Evolutionary conservation across 1,139 yeast species (phyloP), one percentile per base, ranked within the genome.

Genomic region (Kodamaea sp.): DNA sequence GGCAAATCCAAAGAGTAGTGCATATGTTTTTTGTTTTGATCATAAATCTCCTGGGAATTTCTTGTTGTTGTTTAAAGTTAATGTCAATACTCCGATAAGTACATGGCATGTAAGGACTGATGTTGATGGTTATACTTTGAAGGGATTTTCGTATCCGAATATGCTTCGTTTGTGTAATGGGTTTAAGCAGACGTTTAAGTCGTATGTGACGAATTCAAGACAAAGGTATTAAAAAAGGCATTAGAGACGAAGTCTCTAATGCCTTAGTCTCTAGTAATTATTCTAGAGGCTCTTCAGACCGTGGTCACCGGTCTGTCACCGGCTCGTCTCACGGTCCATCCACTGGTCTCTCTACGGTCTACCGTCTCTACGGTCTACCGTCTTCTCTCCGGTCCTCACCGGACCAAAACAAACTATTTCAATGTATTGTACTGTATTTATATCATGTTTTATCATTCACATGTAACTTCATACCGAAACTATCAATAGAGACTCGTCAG

Each of bases 1-100:
- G 54, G 97, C 96, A 34, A 89, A 90, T 55, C 94, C 96, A 31
- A 82, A 83, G 56, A 83, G 89, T 61, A 85, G 96, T 44, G 90
- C 89, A 10, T 92, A 94, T 57, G 88, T 89, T 27, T 92, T 90
- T 66, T 87, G 96, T 58, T 83, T 81, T 61, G 95, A 92, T 61
- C 89, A 87, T 62, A 85, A 83, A 57, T 79, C 83, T 33, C 96
- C 99, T 1, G 98, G 98, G 20, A 88, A 90, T 79, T 89, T 92
- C 61, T 73, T 81, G 53, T 69, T 92, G 43, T 75, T 90, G 62
- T 92, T 90, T 73, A 92, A 90, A 64, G 71, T 77, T 34, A 86
- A 81, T 50, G 83, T 79, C 24, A 72, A 72, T 44, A 78, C 95
- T 11, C 82, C 85, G 29, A 74, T 89, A 33, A 79, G 81, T 50